A percentile compares a stretch with the other conserved stretches of the same genome.
These are phyloP conservation scores for Schizophyllum amplum DNA, from an alignment of 1,284 basidiomycete species.

Conservation along the genomic window DNA sequence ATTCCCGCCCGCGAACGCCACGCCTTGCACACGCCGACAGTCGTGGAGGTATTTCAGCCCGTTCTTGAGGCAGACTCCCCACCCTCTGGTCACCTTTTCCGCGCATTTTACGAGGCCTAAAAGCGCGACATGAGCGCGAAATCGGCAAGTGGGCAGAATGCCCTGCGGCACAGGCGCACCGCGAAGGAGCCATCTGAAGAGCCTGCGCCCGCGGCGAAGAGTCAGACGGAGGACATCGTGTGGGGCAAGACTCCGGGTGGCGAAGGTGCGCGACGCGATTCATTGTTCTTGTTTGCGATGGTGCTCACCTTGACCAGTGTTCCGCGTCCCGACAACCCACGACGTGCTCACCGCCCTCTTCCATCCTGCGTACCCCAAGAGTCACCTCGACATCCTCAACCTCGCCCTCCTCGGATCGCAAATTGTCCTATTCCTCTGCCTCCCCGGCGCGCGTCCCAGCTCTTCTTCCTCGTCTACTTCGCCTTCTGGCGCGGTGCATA, in stretches of 20 bases:
- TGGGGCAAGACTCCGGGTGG: constrained; percentile 86
- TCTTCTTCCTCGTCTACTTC: constrained; percentile 83
- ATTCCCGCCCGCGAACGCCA: not conserved
- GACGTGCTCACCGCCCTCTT: constrained; percentile 91
- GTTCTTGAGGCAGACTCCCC: not conserved
- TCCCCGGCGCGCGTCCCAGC: constrained; percentile 49
- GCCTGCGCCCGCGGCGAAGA: constrained; percentile 4
- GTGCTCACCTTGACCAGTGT: constrained; percentile 46
- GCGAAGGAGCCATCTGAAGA: constrained; percentile 9
- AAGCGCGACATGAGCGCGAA: constrained; percentile 1
- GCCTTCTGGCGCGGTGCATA: constrained; percentile 91
- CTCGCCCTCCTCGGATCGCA: constrained; percentile 74
- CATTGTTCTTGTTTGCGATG: constrained; percentile 5
- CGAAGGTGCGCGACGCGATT: constrained; percentile 43
- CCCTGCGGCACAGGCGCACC: constrained; percentile 24
- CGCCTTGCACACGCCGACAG: not conserved
- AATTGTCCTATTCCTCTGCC: constrained; percentile 64
- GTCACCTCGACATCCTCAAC: constrained; percentile 86
- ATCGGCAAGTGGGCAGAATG: constrained; percentile 19
- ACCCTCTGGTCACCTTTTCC: constrained; percentile 12
- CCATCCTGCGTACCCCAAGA: constrained; percentile 84
- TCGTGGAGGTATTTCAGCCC: not conserved
- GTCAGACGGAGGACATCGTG: constrained; percentile 52
- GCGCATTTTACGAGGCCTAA: constrained; percentile 10
- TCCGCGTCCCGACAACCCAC: constrained; percentile 91